Conservation (phyloP, 2,329 filamentous ascomycete genomes). For the Beauveria australis region DNA sequence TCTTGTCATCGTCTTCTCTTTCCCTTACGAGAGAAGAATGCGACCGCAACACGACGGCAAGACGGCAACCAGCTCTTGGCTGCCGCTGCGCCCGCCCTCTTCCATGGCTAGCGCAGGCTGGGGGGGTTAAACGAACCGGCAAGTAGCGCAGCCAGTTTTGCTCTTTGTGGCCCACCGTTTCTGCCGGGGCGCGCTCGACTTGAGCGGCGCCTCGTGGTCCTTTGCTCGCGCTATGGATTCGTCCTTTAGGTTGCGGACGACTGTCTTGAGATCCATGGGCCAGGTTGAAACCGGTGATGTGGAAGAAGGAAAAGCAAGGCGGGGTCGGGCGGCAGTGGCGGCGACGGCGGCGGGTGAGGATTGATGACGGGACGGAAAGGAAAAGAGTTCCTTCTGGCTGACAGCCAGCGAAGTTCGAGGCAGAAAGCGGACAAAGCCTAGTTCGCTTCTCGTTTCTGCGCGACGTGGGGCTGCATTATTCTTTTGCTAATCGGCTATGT, state of each 20-base stretch:
- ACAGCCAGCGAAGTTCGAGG: background rate
- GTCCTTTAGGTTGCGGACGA: conserved; percentile 4
- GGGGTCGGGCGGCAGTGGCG: background rate
- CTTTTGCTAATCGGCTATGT: background rate
- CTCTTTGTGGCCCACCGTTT: conserved; percentile 11
- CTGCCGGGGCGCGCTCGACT: conserved; percentile 5
- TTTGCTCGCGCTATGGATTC: conserved; percentile 1
- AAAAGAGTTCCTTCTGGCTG: background rate
- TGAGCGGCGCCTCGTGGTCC: conserved; percentile 1
- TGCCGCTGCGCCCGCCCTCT: background rate
- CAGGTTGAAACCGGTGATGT: background rate
- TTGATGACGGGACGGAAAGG: background rate
- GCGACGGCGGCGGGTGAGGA: background rate
- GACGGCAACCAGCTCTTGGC: background rate
- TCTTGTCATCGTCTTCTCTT: background rate
- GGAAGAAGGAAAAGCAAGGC: background rate
- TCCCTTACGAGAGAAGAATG: background rate
- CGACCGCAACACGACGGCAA: background rate
- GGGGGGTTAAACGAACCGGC: conserved; percentile 8
- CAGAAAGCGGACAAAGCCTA: background rate
- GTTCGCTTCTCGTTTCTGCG: background rate
- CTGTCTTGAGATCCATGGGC: conserved; percentile 9
- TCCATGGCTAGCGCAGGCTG: background rate
- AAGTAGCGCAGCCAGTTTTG: conserved; percentile 11
- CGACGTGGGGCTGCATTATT: background rate